phyloP scores from a whole-genome alignment of 345 rosid species.

The Zanthoxylum bungeanum region DNA sequence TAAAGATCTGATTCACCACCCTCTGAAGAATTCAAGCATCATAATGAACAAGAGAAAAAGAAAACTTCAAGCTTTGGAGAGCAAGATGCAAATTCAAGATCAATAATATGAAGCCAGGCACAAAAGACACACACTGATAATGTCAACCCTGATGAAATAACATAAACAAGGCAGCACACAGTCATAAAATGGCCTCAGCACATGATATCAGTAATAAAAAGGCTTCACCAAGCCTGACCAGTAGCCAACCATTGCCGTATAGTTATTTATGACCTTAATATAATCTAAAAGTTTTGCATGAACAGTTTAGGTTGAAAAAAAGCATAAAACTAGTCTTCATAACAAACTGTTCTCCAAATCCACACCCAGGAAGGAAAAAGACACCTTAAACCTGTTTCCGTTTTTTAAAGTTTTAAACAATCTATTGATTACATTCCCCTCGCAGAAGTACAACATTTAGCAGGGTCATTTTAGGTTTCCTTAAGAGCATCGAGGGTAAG shows the following conservation, averaged over 20 bases:
- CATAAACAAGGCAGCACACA: background rate
- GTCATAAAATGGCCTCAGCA: background rate
- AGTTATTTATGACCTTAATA: background rate
- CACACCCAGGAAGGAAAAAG: background rate
- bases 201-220: background rate
- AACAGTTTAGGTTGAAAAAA: background rate
- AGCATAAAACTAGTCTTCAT: background rate
- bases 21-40: background rate
- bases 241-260: background rate
- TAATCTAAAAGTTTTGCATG: background rate
- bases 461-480: background rate
- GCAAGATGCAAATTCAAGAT: background rate
- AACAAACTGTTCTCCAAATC: background rate
- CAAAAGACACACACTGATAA: background rate
- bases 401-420: background rate
- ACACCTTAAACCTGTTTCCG: background rate
- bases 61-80: background rate
- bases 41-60: background rate
- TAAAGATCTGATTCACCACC: background rate
- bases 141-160: background rate
- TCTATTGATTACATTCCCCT: background rate
- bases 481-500: background rate
- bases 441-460: background rate
- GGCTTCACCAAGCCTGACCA: background rate
- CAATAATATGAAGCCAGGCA: background rate